Conservation (phyloP, 305 asterid genomes). For the Fraxinus dipetala region DNA sequence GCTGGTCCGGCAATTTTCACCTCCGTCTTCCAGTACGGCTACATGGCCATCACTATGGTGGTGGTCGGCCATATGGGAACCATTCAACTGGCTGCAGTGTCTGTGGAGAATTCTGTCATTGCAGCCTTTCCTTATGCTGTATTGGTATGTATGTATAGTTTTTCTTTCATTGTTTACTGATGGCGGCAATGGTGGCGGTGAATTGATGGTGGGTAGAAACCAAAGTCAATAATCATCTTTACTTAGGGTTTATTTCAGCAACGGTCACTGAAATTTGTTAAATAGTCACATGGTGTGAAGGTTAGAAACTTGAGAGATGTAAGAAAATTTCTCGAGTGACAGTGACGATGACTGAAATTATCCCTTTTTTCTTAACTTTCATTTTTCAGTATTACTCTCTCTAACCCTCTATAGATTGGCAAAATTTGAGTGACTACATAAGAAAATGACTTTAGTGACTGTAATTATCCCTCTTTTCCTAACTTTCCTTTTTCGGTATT, state of each 20-base stretch:
- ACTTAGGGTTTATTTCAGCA: background rate
- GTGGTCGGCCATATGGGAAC: background rate
- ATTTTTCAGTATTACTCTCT: background rate
- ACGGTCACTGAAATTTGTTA: background rate
- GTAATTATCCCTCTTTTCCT: background rate
- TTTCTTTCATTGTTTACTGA: background rate
- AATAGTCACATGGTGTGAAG: background rate
- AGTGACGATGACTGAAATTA: background rate
- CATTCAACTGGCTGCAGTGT: background rate
- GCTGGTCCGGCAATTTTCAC: background rate
- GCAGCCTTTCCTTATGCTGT: background rate
- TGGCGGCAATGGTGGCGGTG: background rate
- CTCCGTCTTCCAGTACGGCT: background rate
- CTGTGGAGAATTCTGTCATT: background rate
- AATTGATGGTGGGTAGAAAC: too few relatives aligned
- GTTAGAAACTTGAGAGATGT: background rate
- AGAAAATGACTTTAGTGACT: background rate
- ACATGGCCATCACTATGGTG: background rate
- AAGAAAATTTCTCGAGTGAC: background rate
- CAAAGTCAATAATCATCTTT: background rate
- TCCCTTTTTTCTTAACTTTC: background rate
- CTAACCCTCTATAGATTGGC: background rate
- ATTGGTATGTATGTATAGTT: background rate
- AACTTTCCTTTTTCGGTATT: background rate
- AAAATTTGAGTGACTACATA: background rate